Conservation (phyloP, 495 filamentous ascomycete species). For the Neurospora africana region DNA sequence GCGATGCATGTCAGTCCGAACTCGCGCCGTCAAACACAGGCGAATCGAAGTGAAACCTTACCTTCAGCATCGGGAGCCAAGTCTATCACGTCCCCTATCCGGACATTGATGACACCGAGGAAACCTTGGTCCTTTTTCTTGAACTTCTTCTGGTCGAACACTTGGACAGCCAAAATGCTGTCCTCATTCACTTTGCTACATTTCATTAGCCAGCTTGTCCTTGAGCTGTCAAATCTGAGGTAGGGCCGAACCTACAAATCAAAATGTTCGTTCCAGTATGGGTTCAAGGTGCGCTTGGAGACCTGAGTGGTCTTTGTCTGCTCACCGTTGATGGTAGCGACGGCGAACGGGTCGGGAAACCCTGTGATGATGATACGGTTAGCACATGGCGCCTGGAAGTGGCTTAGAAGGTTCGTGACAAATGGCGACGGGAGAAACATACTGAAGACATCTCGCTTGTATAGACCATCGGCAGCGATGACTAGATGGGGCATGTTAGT, state of each 20-base stretch:
- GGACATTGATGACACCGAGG: slow-evolving; percentile 92
- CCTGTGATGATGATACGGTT: slow-evolving; percentile 40
- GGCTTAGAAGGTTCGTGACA: slow-evolving; percentile 8
- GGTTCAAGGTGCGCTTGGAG: slow-evolving; percentile 93
- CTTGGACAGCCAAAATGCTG: slow-evolving; percentile 92
- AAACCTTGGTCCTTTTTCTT: slow-evolving; percentile 99
- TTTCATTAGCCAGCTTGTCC: slow-evolving; percentile 14
- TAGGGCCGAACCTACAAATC: slow-evolving; percentile 60
- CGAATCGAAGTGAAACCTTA: slow-evolving; percentile 34
- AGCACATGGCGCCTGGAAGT: not conserved
- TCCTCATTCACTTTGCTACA: slow-evolving; percentile 76
- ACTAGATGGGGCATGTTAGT: slow-evolving; percentile 44
- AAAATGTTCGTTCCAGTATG: slow-evolving; percentile 98
- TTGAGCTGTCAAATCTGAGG: not conserved
- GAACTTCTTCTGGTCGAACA: slow-evolving; percentile 99
- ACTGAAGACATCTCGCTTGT: slow-evolving; percentile 99
- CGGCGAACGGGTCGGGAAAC: slow-evolving; percentile 95
- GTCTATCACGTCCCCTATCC: slow-evolving; percentile 87
- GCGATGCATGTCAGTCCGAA: not conserved
- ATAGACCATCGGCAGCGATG: slow-evolving; percentile 95
- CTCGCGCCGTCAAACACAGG: not conserved
- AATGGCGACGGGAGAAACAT: slow-evolving; percentile 25
- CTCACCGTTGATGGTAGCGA: slow-evolving; percentile 91
- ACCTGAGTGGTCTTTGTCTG: slow-evolving; percentile 93
- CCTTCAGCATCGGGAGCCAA: slow-evolving; percentile 82